Conservation (phyloP, 1,284 basidiomycete genomes). For the Marasmius sp. region DNA sequence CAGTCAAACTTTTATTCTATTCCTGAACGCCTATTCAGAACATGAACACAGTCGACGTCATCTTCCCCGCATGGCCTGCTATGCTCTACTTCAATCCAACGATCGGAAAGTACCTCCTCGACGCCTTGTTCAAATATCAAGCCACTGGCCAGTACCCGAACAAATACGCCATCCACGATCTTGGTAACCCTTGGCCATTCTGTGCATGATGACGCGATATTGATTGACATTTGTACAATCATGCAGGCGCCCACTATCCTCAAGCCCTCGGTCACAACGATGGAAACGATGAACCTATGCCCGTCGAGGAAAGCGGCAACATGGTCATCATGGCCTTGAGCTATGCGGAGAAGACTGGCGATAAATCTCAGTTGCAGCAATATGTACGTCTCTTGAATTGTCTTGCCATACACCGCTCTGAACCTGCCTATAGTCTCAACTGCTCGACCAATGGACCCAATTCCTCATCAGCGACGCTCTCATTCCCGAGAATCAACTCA, state of each 20-base stretch:
- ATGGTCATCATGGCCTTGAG: conserved; percentile 77
- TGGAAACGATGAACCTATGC: conserved; percentile 61
- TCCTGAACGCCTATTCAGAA: conserved; percentile 39
- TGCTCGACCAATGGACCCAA: conserved; percentile 72
- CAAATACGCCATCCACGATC: conserved; percentile 57
- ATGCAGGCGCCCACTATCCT: conserved; percentile 38
- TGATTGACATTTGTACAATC: no score
- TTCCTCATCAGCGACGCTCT: conserved; percentile 69
- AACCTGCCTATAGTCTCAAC: conserved; percentile 36
- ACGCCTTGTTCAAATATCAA: conserved; percentile 64
- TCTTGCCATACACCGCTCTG: background rate
- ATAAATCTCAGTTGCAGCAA: conserved; percentile 49
- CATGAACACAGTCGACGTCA: conserved; percentile 71
- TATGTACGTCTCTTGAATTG: conserved; percentile 41
- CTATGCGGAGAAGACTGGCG: conserved; percentile 60
- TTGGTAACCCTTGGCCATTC: background rate
- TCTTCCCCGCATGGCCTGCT: conserved; percentile 68
- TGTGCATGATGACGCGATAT: no score
- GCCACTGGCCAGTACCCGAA: conserved; percentile 66
- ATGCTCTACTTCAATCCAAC: conserved; percentile 65
- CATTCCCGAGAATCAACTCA: conserved; percentile 59
- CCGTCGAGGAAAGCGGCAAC: conserved; percentile 60
- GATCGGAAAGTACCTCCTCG: conserved; percentile 60
- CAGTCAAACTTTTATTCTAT: background rate
- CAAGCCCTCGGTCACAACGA: conserved; percentile 59